A percentile compares a stretch with the other conserved stretches of the same genome.
phyloP scores from a whole-genome alignment of 768 basidiomycete species.

The Pilatotrama ljubarskyi region DNA sequence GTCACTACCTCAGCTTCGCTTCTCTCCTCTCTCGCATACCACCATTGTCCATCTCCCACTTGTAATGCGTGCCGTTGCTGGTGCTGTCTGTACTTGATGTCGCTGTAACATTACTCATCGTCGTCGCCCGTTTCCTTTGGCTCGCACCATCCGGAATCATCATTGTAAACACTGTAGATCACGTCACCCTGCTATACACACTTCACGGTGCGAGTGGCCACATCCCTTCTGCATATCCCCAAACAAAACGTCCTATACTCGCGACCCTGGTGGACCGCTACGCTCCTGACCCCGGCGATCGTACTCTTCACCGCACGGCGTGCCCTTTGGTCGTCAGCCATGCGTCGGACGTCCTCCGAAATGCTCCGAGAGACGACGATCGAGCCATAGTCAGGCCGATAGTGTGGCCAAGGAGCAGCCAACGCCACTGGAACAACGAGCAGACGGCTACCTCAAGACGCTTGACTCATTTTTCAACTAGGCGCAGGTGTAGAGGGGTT shows the following conservation, averaged over 20 bases:
- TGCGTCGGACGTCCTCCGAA: too few species aligned
- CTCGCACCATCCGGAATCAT: conserved; percentile 11
- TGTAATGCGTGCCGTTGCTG: conserved; percentile 16
- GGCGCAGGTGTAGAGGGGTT: conserved; percentile 31
- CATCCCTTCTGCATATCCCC: too few species aligned
- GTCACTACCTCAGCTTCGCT: neutral
- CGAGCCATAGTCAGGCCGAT: too few species aligned
- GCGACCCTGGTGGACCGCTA: too few species aligned
- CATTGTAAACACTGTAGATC: conserved; percentile 17
- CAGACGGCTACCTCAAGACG: neutral
- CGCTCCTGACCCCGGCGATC: neutral
- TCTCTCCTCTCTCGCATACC: conserved; percentile 4
- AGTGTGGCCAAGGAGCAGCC: too few species aligned
- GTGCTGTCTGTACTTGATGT: conserved; percentile 18
- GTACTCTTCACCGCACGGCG: neutral
- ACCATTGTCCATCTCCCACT: neutral
- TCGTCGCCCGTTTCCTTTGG: neutral
- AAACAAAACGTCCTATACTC: too few species aligned
- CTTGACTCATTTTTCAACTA: conserved; percentile 6
- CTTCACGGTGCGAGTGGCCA: neutral
- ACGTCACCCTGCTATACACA: neutral
- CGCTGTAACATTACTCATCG: conserved; percentile 16
- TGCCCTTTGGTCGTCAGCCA: too few species aligned
- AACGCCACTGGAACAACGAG: too few species aligned
- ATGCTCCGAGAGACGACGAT: too few species aligned